phyloP scores from a whole-genome alignment of 73 alveolate genomes.

The Vitrella brassicaformis region DNA sequence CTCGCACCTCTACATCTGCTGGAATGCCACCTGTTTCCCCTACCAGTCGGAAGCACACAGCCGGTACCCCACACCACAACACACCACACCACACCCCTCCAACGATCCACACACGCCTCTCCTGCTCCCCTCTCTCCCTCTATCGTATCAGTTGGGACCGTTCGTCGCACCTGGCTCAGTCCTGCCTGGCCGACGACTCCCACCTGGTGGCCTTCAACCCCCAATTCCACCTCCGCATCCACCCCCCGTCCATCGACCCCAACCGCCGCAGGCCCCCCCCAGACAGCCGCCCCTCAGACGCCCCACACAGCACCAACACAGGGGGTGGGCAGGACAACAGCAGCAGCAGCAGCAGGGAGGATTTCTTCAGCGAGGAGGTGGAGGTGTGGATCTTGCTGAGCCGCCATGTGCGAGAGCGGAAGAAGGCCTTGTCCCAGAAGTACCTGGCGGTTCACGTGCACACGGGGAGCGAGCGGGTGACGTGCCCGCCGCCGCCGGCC shows the following conservation, averaged over 20 bases:
- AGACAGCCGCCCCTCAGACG: no score
- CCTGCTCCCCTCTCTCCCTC: no score
- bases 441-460: neutral
- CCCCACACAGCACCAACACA: neutral
- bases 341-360: neutral
- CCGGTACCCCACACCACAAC: no score
- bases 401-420: neutral
- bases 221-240: neutral
- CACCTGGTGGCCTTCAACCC: conserved; percentile 1
- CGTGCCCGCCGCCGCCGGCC: neutral
- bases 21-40: neutral
- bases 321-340: neutral
- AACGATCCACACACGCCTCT: no score
- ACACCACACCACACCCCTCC: no score
- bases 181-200: neutral
- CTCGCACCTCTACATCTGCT: neutral
- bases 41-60: neutral
- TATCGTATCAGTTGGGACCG: no score
- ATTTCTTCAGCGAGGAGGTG: neutral
- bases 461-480: neutral
- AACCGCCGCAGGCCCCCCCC: no score
- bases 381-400: neutral
- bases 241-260: neutral
- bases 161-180: neutral
- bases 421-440: neutral